phyloP scores from a whole-genome alignment of 495 filamentous ascomycete genomes.

The Pseudomonodictys pantanalensis region DNA sequence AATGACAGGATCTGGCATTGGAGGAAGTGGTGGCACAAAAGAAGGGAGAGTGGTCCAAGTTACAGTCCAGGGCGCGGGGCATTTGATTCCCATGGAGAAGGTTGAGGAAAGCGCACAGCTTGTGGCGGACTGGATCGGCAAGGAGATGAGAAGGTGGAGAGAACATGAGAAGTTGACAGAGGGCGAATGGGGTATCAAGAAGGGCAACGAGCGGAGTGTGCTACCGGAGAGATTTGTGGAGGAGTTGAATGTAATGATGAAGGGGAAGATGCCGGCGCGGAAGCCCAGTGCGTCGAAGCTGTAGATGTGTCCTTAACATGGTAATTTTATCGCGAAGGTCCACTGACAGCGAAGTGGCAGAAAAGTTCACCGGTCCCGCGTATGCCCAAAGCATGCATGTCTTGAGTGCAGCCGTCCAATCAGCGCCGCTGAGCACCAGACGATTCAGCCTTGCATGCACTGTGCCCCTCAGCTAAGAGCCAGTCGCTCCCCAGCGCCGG shows the following conservation, averaged over 20 bases:
- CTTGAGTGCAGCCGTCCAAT: too few species aligned
- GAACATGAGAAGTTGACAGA: constrained; percentile 60
- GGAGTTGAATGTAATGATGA: constrained; percentile 16
- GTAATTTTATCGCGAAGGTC: too few species aligned
- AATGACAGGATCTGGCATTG: constrained; percentile 60
- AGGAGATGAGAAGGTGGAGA: constrained; percentile 62
- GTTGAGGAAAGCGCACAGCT: constrained; percentile 59
- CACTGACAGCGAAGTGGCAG: too few species aligned
- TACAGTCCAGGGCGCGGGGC: constrained; percentile 64
- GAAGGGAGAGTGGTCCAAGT: constrained; percentile 70
- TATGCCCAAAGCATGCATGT: too few species aligned
- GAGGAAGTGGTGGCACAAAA: constrained; percentile 64
- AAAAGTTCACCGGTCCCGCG: too few species aligned
- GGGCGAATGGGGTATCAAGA: constrained; percentile 50
- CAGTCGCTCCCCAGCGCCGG: too few species aligned
- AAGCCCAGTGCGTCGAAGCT: too few species aligned
- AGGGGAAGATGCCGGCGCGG: too few species aligned
- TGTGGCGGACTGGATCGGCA: constrained; percentile 59
- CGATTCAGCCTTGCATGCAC: too few species aligned
- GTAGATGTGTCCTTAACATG: too few species aligned
- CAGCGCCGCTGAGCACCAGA: too few species aligned
- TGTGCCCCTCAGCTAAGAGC: too few species aligned
- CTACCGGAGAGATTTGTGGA: constrained; percentile 19
- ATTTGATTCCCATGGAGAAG: constrained; percentile 81
- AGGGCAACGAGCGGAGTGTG: constrained; percentile 8